Base-by-base conservation (phyloP, 2,329 filamentous ascomycete species). In the Sphaerulina musiva region DNA sequence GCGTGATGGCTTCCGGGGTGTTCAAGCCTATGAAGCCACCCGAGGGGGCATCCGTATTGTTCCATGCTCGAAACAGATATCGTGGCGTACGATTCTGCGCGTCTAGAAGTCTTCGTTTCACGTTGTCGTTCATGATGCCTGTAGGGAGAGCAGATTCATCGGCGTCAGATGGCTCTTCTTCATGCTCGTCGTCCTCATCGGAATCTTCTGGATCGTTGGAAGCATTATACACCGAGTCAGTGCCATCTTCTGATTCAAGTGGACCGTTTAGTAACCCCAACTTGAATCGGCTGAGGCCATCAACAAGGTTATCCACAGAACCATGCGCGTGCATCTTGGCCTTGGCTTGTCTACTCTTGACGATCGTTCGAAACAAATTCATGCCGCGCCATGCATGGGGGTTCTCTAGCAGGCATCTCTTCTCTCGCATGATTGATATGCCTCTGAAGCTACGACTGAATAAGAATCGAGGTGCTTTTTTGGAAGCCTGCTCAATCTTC, bases 41-140 rank as follows among this genome's bases (percentile, higher is more conserved):
- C 7, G 46, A 54, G 10, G 29, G 9, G 5, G 1, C 5, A 26
- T 40, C 20, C 2, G 9, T 20, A 34, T 52, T 29, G 3, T 17
- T n/a, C 52, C 52, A 54, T 9, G 23, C 46, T 46, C 52, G 14
- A 32, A 54, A 54, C 9, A 50, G 34, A 39, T 54, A 54, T 39
- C 52, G 39, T 36, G 52, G 52, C 12, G 52, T 54, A 20, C 26
- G 41, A 10, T 39, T 41, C 17, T 50, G 52, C 10, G 46, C 52
- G 11, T 50, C 14, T 8, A 54, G 17, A 14, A 54, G 41, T 39
- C 4, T 2, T n/a, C 31, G 39, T 32, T 54, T 54, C n/a, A 41
- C 45, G 11, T 12, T 12, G n/a, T 14, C 23, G n/a, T 45, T 46
- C 46, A 54, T 54, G 11, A n/a, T 2, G 5, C 36, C 46, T 8